Evolutionary conservation across 192 early-diverging fungal species (phyloP), one percentile per base, ranked within the genome.

Genomic region (Geosiphon pyriformis): DNA sequence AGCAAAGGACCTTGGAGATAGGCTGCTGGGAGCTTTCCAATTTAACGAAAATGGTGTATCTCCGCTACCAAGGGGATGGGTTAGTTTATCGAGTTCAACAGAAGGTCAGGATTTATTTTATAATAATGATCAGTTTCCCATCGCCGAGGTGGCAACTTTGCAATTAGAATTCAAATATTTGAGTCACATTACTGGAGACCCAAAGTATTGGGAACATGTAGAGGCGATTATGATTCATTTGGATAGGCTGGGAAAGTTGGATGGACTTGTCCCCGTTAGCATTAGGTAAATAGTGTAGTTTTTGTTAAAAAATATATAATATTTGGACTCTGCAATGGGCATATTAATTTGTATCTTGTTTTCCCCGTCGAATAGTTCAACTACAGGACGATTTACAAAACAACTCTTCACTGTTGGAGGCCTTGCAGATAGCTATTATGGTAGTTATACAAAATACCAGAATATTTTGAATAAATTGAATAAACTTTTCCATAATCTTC

Each of bases 151-250:
- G 0, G 87, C 92, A 18, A 90, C 93, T 1, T 51, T 94, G 22
- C 93, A 95, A 74, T 71, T 96, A 27, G 93, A 94, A 74, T 90
- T 91, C 72, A 90, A 92, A 65, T 91, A 92, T 57, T 77, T 97
- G 11, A 78, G 85, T 11, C 76, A 90, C 52, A 57, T 94, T 8
- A 94, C 92, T 2, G 85, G 85, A 10, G 73, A 95, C 62, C 68
- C 80, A 49, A 85, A 82, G 65, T 96, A 91, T 72, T 84, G 87
- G 82, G 76, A 84, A 33, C 77, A 76, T 4, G 92, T 80, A 0
- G 87, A 94, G 62, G 66, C 82, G 12, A 87, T 89, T 1, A 81
- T 84, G 65, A 58, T 79, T 25, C 59, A 79, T 35, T 74, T 85
- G 32, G 73, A 72, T 58, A 62, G 72, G 0, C 27, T 95, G 23